A percentile compares a stretch with the other conserved stretches of the same genome.
Conservation (phyloP, 768 basidiomycete genomes). For the Paxillus involutus region DNA sequence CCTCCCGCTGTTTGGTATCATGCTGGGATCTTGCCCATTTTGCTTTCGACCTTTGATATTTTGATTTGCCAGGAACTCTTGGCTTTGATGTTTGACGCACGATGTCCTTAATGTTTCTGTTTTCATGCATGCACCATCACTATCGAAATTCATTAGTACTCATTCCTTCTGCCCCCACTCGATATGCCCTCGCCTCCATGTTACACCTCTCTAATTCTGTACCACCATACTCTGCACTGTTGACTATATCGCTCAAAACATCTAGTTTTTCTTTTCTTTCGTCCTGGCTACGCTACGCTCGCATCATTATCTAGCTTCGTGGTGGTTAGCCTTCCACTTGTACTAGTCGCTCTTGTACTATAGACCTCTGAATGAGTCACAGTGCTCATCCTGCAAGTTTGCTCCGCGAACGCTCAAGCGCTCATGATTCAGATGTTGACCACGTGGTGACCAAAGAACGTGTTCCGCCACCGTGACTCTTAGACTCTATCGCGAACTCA, state of each 20-base stretch:
- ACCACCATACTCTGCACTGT: constrained; percentile 19
- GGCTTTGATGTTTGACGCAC: constrained; percentile 20
- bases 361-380: constrained; percentile 20
- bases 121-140: constrained; percentile 26
- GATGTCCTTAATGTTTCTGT: constrained; percentile 19
- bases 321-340: constrained; percentile 16
- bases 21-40: neutral
- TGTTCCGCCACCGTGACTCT: too few species aligned
- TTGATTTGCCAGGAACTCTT: constrained; percentile 14
- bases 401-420: constrained; percentile 11
- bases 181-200: constrained; percentile 21
- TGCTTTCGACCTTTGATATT: neutral
- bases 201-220: constrained; percentile 33
- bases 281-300: constrained; percentile 14
- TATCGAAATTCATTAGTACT: constrained; percentile 2
- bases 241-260: constrained; percentile 17
- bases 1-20: neutral
- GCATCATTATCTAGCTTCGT: constrained; percentile 10
- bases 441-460: too few species aligned
- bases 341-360: constrained; percentile 19
- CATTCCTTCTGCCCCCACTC: constrained; percentile 9
- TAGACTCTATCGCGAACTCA: too few species aligned
- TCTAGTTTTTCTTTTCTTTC: constrained; percentile 10
- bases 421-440: too few species aligned
- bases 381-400: neutral